Conservation (phyloP, 331 rosid species). For the Malus hybrid region DNA sequence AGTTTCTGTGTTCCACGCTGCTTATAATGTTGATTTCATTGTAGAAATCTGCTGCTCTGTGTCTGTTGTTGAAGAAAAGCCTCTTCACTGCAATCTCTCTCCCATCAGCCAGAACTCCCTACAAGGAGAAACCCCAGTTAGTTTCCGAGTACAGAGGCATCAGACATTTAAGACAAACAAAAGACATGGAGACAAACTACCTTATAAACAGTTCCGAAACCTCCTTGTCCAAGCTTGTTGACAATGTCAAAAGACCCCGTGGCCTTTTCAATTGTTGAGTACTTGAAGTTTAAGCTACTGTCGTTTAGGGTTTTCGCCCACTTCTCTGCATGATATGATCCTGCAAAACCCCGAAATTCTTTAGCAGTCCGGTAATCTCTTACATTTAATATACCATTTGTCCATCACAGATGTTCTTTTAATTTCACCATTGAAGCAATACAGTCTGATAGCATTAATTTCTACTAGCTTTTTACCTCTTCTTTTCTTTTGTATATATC, state of each 20-base stretch:
- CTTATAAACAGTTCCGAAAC: slow-evolving; percentile 90
- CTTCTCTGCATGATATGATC: slow-evolving; percentile 59
- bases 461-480: slow-evolving; percentile 41
- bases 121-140: slow-evolving; percentile 1
- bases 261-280: slow-evolving; percentile 79
- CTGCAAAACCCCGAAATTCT: slow-evolving; percentile 18
- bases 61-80: slow-evolving; percentile 72
- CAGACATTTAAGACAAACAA: background rate
- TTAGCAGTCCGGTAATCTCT: too few species aligned
- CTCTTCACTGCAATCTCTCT: slow-evolving; percentile 93
- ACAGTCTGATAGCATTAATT: background rate
- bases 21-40: slow-evolving; percentile 86
- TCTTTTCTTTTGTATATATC: slow-evolving; percentile 61
- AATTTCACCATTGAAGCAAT: too few species aligned
- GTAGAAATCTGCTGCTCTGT: slow-evolving; percentile 79
- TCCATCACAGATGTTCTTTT: too few species aligned
- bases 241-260: slow-evolving; percentile 49
- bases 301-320: slow-evolving; percentile 54
- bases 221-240: slow-evolving; percentile 94
- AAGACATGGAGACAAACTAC: slow-evolving; percentile 27
- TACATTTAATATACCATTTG: background rate
- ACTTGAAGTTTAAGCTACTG: slow-evolving; percentile 81
- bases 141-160: background rate
- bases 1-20: slow-evolving; percentile 73
- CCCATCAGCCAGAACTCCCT: slow-evolving; percentile 92